These are phyloP conservation scores for Zelonia costaricensis DNA, from an alignment of 208 protist genomes.

Conservation along the genomic window DNA sequence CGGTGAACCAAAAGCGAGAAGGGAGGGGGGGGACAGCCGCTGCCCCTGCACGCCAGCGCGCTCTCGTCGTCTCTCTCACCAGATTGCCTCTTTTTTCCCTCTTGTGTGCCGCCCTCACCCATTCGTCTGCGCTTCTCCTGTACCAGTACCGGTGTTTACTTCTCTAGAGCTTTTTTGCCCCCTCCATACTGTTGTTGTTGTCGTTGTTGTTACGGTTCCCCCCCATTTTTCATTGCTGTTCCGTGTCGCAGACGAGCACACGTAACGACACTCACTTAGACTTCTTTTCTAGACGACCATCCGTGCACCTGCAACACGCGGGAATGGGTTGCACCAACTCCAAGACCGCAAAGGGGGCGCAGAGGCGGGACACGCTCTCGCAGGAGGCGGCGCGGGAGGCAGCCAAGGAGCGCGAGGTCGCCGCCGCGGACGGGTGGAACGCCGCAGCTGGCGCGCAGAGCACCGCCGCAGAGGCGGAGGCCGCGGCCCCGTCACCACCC, in stretches of 20 bases:
- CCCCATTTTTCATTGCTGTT: neutral
- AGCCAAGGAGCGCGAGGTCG: conserved; percentile 7
- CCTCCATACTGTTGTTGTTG: neutral
- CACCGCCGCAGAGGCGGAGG: neutral
- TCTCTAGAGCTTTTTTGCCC: neutral
- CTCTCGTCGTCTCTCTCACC: neutral
- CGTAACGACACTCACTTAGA: neutral
- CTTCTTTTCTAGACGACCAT: too few relatives aligned
- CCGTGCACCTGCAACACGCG: too few relatives aligned
- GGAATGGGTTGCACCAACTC: conserved; percentile 24
- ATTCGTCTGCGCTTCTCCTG: neutral
- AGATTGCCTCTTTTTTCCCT: neutral
- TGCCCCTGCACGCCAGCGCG: neutral
- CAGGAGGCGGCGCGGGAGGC: conserved; percentile 13
- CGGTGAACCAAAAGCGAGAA: too few relatives aligned
- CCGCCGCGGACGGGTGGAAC: conserved; percentile 1
- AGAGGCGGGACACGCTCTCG: conserved; percentile 3
- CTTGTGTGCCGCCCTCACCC: too few relatives aligned
- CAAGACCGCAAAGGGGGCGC: conserved; percentile 7
- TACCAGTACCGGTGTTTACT: neutral
- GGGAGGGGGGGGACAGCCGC: too few relatives aligned
- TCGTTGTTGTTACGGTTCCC: too few relatives aligned
- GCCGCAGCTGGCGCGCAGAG: too few relatives aligned
- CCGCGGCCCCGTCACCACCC: too few relatives aligned
- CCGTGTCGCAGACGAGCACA: neutral